phyloP scores from a whole-genome alignment of 169 alveolate genomes.

The Plasmodium sp. region DNA sequence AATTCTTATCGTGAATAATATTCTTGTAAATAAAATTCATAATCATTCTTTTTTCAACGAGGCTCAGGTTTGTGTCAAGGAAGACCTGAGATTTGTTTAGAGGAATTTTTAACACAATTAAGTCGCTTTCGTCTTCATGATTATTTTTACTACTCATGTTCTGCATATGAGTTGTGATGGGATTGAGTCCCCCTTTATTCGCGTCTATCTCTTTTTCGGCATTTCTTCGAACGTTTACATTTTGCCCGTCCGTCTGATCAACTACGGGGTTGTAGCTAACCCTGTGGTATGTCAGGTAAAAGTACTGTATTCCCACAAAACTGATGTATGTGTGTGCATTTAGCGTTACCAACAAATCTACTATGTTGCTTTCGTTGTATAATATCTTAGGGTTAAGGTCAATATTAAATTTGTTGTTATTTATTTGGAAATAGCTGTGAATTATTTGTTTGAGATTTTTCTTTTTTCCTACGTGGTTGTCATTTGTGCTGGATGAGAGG shows the following conservation, averaged over 20 bases:
- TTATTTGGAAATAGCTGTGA: constrained; percentile 29
- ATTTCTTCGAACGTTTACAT: background rate
- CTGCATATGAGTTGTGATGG: background rate
- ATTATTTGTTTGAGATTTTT: constrained; percentile 16
- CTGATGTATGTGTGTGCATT: constrained; percentile 47
- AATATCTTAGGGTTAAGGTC: constrained; percentile 54
- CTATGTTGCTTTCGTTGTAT: constrained; percentile 58
- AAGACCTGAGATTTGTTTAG: constrained; percentile 61
- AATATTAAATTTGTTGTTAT: constrained; percentile 47
- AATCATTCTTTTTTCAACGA: constrained; percentile 68
- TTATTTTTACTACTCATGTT: background rate
- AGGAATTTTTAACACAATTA: constrained; percentile 53
- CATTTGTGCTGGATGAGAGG: background rate
- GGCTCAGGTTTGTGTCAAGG: constrained; percentile 26
- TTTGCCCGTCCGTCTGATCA: background rate
- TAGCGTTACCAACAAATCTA: constrained; percentile 8
- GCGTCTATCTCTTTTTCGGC: background rate
- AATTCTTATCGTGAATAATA: constrained; percentile 55
- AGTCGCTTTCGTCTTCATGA: constrained; percentile 11
- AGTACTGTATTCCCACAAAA: constrained; percentile 56
- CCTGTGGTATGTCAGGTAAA: constrained; percentile 28
- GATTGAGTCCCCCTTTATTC: background rate
- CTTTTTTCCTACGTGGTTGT: background rate
- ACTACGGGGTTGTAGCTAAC: background rate
- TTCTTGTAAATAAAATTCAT: constrained; percentile 61